Conservation (phyloP, 345 rosid genomes). For the Populus euphratica region DNA sequence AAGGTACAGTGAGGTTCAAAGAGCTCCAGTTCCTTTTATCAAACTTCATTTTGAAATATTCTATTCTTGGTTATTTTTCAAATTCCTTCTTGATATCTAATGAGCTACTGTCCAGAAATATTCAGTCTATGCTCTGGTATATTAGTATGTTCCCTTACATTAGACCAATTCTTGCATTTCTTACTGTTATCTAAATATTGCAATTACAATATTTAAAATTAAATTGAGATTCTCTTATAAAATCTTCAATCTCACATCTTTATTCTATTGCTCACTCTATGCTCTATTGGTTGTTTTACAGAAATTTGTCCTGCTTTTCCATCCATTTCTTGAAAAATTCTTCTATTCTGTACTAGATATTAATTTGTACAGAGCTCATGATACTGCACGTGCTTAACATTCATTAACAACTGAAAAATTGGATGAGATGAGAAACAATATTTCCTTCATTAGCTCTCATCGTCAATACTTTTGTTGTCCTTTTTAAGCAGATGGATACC, state of each 20-base stretch:
- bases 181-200: not conserved
- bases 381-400: too few relatives aligned
- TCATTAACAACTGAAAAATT: not conserved
- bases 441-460: not conserved
- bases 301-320: not conserved
- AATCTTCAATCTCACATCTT: not conserved
- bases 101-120: not conserved
- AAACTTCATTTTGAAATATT: not conserved
- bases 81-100: not conserved
- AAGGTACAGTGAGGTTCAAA: slow-evolving; percentile 45
- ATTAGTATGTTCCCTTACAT: not conserved
- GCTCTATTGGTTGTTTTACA: not conserved
- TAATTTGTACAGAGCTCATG: not conserved
- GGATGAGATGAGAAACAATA: not conserved
- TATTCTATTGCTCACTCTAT: not conserved
- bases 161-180: not conserved
- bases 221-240: not conserved
- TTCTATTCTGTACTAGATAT: not conserved
- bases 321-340: not conserved
- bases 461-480: not conserved
- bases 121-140: not conserved
- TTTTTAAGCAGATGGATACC: not conserved
- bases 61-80: not conserved
- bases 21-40: not conserved
- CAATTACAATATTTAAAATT: not conserved